Base-by-base conservation (phyloP, 192 early-diverging fungal genomes). In the Piromyces sp. region DNA sequence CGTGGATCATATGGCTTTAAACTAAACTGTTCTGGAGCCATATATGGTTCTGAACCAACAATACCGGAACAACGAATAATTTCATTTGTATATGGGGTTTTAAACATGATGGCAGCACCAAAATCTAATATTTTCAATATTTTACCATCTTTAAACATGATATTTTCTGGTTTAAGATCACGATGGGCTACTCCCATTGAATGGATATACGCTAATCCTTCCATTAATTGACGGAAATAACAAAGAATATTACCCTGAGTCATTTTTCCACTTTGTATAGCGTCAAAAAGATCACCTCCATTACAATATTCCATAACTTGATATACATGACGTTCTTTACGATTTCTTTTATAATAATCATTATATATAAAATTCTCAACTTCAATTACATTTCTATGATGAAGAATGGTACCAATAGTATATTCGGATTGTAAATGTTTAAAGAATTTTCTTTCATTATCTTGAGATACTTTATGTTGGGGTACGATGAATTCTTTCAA, bases 101-200 rank as follows among this genome's bases (percentile, higher is more conserved):
- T 78, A 29, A 82, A 82, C 79, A 82, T 80, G 1, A 81, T 80
- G 9, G 82, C 82, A n/a, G 82, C 79, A 36, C 82, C 82, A 82
- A 82, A 82, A 80, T 82, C 82, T 26, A 80, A 33, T 36, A 82
- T 82, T 14, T 82, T 82, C 30, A 82, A 36, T n/a, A 36, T 58
- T 29, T 30, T 30, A 30, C n/a, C 11, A 36, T 33, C n/a, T 30
- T 78, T 30, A n/a, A 82, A 80, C 82, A 82, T 80, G 30, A 95
- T 93, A 68, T 95, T 95, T 83, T 95, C 94, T 30, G 94, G 93
- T 85, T 95, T 95, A 79, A 95, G 88, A 83, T 95, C 94, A 33
- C 93, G 88, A 82, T 95, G 94, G 79, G 90, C 92, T 36, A 95
- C 89, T 7, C 90, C 90, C 78, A 89, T 83, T 11, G 85, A 86